These are phyloP conservation scores for Lactarius akahatsu DNA, from an alignment of 768 basidiomycete genomes.

Conservation along the genomic window DNA sequence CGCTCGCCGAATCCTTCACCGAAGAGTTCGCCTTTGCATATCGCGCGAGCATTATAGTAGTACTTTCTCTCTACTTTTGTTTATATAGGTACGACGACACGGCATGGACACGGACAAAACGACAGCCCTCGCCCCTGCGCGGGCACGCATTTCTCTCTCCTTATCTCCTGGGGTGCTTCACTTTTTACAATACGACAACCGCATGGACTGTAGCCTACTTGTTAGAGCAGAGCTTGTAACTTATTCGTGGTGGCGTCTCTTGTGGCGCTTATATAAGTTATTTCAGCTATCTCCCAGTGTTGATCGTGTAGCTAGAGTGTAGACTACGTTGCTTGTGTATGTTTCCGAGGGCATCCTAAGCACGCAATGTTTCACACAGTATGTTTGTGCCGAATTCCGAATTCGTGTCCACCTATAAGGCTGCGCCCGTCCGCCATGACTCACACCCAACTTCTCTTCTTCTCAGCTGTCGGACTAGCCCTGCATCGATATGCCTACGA, in stretches of 20 bases:
- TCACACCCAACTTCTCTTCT: background rate
- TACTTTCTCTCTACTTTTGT: too few species aligned
- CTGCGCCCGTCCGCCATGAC: background rate
- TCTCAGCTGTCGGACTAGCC: background rate
- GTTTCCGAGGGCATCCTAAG: too few species aligned
- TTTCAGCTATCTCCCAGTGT: too few species aligned
- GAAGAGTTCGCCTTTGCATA: conserved; percentile 7
- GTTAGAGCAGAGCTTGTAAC: background rate
- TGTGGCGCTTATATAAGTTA: background rate
- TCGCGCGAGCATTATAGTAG: background rate
- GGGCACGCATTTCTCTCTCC: background rate
- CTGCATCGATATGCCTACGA: background rate
- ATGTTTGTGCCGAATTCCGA: conserved; percentile 15
- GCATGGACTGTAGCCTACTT: background rate
- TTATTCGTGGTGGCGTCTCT: background rate
- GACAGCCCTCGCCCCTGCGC: background rate
- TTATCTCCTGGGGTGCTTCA: background rate
- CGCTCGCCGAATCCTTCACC: conserved; percentile 19
- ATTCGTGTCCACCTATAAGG: background rate
- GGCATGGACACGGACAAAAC: background rate
- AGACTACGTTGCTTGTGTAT: too few species aligned
- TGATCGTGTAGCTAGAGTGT: too few species aligned
- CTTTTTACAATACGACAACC: background rate
- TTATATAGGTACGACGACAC: background rate
- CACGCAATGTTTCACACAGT: too few species aligned